These are phyloP conservation scores for Galeopsis tetrahit DNA, from an alignment of 257 asterid species.

Conservation along the genomic window DNA sequence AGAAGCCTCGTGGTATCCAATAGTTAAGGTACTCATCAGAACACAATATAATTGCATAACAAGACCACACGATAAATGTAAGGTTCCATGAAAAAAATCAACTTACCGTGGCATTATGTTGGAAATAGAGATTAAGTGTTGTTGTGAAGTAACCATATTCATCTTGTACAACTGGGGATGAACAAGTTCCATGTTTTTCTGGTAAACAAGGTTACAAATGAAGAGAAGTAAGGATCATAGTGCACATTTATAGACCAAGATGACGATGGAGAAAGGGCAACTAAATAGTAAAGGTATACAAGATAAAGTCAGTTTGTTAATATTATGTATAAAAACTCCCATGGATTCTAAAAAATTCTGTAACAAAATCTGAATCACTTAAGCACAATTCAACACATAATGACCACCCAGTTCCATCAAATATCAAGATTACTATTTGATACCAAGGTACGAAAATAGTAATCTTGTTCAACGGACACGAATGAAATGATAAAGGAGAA, in stretches of 20 bases:
- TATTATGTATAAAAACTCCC: background rate
- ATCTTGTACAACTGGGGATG: constrained; percentile 59
- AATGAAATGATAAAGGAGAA: constrained; percentile 29
- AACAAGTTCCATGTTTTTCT: constrained; percentile 98
- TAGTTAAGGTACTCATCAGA: background rate
- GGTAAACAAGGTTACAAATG: constrained; percentile 30
- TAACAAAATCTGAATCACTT: background rate
- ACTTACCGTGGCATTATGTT: constrained; percentile 88
- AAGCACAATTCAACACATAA: constrained; percentile 3
- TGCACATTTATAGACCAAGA: background rate
- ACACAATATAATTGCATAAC: background rate
- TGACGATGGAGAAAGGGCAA: background rate
- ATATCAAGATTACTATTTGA: constrained; percentile 8
- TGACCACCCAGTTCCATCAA: constrained; percentile 12
- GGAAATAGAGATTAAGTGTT: constrained; percentile 71
- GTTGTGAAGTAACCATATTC: constrained; percentile 74
- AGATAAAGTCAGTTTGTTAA: constrained; percentile 11
- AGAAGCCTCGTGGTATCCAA: background rate
- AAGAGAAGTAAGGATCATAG: constrained; percentile 25
- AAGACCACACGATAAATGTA: background rate
- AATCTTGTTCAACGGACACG: constrained; percentile 29
- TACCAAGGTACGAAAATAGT: background rate
- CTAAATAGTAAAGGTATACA: background rate
- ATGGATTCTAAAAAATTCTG: background rate
- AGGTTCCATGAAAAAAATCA: constrained; percentile 3